These are phyloP conservation scores for Cladosporium velox DNA, from an alignment of 2,329 filamentous ascomycete species.

Conservation along the genomic window DNA sequence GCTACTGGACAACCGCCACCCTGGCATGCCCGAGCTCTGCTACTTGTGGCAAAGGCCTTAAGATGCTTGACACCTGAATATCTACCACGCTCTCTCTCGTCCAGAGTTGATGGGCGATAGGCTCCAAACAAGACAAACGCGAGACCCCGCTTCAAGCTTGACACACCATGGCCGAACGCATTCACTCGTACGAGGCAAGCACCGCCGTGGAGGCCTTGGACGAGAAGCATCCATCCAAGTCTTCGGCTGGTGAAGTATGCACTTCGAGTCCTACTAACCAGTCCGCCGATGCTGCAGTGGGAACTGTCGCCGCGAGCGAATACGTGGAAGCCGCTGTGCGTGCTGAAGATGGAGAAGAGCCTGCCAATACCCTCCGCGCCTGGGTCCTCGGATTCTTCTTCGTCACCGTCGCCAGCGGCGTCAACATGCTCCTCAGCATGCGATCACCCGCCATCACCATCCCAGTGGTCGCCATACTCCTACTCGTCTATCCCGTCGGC, in stretches of 20 bases:
- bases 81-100: not conserved
- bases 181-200: not conserved
- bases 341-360: constrained; percentile 47
- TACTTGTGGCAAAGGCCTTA: not conserved
- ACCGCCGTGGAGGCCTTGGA: not conserved
- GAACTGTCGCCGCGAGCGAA: constrained; percentile 17
- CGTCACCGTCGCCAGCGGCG: constrained; percentile 44
- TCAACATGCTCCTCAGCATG: constrained; percentile 82
- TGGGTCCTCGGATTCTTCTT: constrained; percentile 50
- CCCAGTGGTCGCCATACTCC: constrained; percentile 80
- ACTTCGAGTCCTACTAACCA: not conserved
- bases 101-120: not conserved
- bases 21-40: not conserved
- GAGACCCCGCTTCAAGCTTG: not conserved
- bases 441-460: constrained; percentile 88
- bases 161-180: constrained; percentile 1
- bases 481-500: constrained; percentile 81
- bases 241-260: not conserved
- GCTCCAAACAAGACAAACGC: not conserved
- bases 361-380: constrained; percentile 43
- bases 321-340: constrained; percentile 48
- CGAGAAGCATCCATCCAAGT: not conserved
- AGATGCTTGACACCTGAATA: not conserved
- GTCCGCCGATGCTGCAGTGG: not conserved
- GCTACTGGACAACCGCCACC: not conserved